Evolutionary conservation across 495 filamentous ascomycete species (phyloP), one percentile per base, ranked within the genome.

Genomic region (Eremomyces bilateralis): DNA sequence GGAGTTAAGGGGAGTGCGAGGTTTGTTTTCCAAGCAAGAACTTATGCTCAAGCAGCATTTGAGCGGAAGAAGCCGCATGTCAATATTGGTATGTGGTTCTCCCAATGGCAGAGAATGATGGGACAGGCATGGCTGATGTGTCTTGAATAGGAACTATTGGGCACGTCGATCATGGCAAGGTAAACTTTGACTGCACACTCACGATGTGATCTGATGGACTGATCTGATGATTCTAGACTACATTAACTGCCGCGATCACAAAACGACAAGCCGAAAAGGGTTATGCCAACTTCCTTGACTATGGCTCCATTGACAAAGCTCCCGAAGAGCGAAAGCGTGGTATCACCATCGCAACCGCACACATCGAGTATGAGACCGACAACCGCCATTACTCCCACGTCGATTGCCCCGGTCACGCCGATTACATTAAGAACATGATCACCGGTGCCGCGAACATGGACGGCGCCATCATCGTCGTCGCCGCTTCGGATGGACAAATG

Each of bases 381-480:
- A 54, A 53, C 45, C 72, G 90, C 44, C 88, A 97, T 63, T 97
- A 97, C 63, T 83, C 88, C 48, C 88, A 97, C 70, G 88, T 97
- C 63, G 88, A 97, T 70, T 97, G 88, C 58, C 88, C 88, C 36
- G 88, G 88, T 58, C 88, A 97, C 72, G 88, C 88, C 53, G 88
- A 97, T 81, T 97, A 95, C 67, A 94, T 97, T 62, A 97, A 97
- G 73, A 97, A 97, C 71, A 94, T 94, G 84, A 94, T 94, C 57
- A 93, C 84, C 44, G 84, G 84, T 67, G 79, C 84, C 39, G 81
- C 85, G 42, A 81, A 73, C 65, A 94, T 94, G 84, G 84, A 94
- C 47, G 84, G 88, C 53, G 85, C 88, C 44, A 80, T 97, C 51
- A 92, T 97, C 58, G 88, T 97, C 39, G 90, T 95, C 49, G 90